Percentiles rank a stretch among this genome's conserved stretches.
Conservation (phyloP, 2,329 filamentous ascomycete species). For the Aspergillus sp. region DNA sequence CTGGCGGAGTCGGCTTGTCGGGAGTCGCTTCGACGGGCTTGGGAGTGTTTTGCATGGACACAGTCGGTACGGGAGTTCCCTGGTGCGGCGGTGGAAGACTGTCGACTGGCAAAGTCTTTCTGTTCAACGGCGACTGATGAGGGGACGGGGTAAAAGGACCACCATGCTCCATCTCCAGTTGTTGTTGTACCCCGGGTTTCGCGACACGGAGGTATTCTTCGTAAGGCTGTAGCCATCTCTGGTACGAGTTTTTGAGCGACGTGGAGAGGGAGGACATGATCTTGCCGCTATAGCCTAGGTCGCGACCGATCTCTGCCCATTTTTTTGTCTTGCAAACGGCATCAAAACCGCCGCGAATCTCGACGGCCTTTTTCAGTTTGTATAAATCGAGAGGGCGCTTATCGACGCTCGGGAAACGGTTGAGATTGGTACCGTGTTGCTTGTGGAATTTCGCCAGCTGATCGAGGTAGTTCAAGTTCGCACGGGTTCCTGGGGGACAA, state of each 20-base stretch:
- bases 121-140: slow-evolving; percentile 64
- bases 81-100: slow-evolving; percentile 46
- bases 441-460: slow-evolving; percentile 94
- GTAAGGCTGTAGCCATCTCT: slow-evolving; percentile 93
- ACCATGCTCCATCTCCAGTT: slow-evolving; percentile 86
- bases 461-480: slow-evolving; percentile 93
- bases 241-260: slow-evolving; percentile 95
- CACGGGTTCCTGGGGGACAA: slow-evolving; percentile 65
- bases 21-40: slow-evolving; percentile 31
- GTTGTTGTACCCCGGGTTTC: slow-evolving; percentile 94
- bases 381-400: slow-evolving; percentile 95
- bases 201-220: slow-evolving; percentile 87
- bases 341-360: slow-evolving; percentile 88
- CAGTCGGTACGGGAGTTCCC: slow-evolving; percentile 61
- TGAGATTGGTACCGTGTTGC: slow-evolving; percentile 88
- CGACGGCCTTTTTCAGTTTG: slow-evolving; percentile 92
- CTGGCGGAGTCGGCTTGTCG: slow-evolving; percentile 28
- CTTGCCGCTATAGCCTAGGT: slow-evolving; percentile 95
- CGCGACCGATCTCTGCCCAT: slow-evolving; percentile 96
- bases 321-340: slow-evolving; percentile 97
- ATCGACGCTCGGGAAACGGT: slow-evolving; percentile 91
- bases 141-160: slow-evolving; percentile 80
- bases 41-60: slow-evolving; percentile 51
- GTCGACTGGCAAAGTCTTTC: slow-evolving; percentile 30
- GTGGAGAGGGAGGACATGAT: slow-evolving; percentile 99